Conservation (phyloP, 768 basidiomycete genomes). For the Boletus vinaceobasis region DNA sequence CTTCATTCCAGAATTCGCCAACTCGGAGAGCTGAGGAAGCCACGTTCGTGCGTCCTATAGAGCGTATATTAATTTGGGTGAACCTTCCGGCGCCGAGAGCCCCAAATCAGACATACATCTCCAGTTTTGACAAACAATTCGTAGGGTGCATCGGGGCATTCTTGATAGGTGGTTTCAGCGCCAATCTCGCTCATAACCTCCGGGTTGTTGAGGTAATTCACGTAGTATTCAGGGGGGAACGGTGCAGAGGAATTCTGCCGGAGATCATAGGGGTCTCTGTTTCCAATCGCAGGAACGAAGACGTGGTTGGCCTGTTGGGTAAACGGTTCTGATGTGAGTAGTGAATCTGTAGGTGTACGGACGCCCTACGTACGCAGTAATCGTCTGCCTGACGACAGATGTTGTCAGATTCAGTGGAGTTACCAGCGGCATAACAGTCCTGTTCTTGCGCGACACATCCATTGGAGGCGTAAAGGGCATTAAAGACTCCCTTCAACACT, state of each 20-base stretch:
- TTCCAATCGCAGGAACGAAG: slow-evolving; percentile 47
- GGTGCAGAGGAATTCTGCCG: slow-evolving; percentile 49
- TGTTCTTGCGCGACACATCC: slow-evolving; percentile 56
- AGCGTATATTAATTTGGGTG: background rate
- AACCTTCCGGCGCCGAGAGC: background rate
- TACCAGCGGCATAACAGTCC: slow-evolving; percentile 56
- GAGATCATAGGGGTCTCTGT: slow-evolving; percentile 55
- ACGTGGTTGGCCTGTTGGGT: slow-evolving; percentile 41
- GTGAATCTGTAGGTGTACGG: background rate
- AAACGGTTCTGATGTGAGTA: background rate
- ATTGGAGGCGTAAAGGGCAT: slow-evolving; percentile 42
- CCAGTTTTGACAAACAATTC: slow-evolving; percentile 48
- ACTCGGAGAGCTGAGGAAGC: slow-evolving; percentile 35
- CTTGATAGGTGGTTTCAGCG: slow-evolving; percentile 45
- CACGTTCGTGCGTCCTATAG: slow-evolving; percentile 35
- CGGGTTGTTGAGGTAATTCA: slow-evolving; percentile 41
- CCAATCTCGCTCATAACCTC: slow-evolving; percentile 46
- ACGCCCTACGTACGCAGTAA: slow-evolving; percentile 48
- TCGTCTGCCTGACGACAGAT: slow-evolving; percentile 51
- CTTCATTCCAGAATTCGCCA: slow-evolving; percentile 37
- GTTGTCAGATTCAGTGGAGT: slow-evolving; percentile 39
- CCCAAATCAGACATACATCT: slow-evolving; percentile 42
- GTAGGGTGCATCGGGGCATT: slow-evolving; percentile 47
- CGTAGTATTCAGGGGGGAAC: slow-evolving; percentile 59
- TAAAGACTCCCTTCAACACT: slow-evolving; percentile 46